Evolutionary conservation across 176 grass and related monocot genomes (phyloP).

Genomic region (Carex myosuroides): DNA sequence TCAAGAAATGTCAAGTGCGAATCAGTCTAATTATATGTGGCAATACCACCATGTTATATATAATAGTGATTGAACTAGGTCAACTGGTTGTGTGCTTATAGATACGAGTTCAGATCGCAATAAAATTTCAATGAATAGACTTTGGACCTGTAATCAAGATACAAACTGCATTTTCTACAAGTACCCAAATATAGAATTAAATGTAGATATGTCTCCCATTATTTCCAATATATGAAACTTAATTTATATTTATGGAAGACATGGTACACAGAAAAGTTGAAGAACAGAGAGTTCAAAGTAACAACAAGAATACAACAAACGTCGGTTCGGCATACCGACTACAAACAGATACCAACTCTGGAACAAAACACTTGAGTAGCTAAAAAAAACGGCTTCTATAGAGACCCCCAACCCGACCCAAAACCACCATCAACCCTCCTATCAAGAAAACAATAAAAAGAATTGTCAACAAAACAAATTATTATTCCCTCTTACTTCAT

Average conservation of each 20-base stretch:
- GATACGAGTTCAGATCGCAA: not conserved
- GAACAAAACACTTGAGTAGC: not conserved
- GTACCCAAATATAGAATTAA: not conserved
- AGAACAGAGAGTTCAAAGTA: not conserved
- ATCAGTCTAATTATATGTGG: not conserved
- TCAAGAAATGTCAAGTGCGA: not conserved
- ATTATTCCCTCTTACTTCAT: constrained; percentile 6
- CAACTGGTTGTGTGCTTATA: not conserved
- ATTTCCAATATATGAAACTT: not conserved
- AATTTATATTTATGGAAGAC: not conserved
- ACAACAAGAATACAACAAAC: not conserved
- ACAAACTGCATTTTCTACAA: not conserved
- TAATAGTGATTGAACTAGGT: not conserved
- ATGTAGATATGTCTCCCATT: not conserved
- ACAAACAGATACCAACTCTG: constrained; percentile 6
- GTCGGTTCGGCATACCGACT: not conserved
- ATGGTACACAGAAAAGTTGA: not conserved
- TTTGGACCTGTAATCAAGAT: not conserved
- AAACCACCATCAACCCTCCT: constrained; percentile 6
- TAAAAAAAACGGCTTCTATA: constrained; percentile 3
- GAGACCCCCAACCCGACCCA: constrained; percentile 3
- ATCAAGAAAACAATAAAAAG: constrained; percentile 60
- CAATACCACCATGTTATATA: not conserved
- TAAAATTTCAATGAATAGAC: not conserved
- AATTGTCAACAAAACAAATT: constrained; percentile 48